Evolutionary conservation across 345 rosid genomes (phyloP).

Genomic region (Heritiera fomes): DNA sequence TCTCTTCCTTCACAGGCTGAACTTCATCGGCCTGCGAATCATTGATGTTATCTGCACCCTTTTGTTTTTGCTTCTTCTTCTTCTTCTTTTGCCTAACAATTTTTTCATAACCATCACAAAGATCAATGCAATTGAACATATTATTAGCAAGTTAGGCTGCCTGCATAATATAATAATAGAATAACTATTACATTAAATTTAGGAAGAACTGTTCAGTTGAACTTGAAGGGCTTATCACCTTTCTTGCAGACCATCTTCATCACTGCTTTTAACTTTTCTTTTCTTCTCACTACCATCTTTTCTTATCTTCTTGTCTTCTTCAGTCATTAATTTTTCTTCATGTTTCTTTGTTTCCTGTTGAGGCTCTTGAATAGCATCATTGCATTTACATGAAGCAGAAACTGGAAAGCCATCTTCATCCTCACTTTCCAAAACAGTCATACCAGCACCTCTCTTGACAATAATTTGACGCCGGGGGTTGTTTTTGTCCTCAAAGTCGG

Average conservation of each 20-base stretch:
- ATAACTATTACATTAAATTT: neutral
- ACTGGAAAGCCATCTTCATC: slow-evolving; percentile 97
- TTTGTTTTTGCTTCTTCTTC: slow-evolving; percentile 62
- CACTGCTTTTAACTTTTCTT: slow-evolving; percentile 60
- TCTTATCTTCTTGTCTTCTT: slow-evolving; percentile 33
- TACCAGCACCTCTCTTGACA: slow-evolving; percentile 33
- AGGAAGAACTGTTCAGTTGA: slow-evolving; percentile 2
- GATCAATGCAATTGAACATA: neutral
- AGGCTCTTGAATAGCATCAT: slow-evolving; percentile 26
- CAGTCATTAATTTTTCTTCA: slow-evolving; percentile 24
- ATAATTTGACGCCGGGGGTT: slow-evolving; percentile 41
- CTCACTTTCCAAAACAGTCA: slow-evolving; percentile 66
- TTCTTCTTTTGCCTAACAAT: slow-evolving; percentile 48
- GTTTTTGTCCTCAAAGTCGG: slow-evolving; percentile 33
- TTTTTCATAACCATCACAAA: slow-evolving; percentile 25
- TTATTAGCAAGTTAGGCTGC: neutral
- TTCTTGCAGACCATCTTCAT: slow-evolving; percentile 54
- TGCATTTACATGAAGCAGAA: slow-evolving; percentile 35
- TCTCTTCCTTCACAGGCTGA: slow-evolving; percentile 40
- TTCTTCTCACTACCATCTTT: slow-evolving; percentile 44
- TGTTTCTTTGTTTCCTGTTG: slow-evolving; percentile 30
- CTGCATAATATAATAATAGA: neutral
- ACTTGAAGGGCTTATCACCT: slow-evolving; percentile 41
- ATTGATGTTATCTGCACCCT: slow-evolving; percentile 30
- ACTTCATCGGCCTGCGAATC: slow-evolving; percentile 25